Conservation (phyloP, 2,329 filamentous ascomycete genomes). For the Bipolaris cookei region DNA sequence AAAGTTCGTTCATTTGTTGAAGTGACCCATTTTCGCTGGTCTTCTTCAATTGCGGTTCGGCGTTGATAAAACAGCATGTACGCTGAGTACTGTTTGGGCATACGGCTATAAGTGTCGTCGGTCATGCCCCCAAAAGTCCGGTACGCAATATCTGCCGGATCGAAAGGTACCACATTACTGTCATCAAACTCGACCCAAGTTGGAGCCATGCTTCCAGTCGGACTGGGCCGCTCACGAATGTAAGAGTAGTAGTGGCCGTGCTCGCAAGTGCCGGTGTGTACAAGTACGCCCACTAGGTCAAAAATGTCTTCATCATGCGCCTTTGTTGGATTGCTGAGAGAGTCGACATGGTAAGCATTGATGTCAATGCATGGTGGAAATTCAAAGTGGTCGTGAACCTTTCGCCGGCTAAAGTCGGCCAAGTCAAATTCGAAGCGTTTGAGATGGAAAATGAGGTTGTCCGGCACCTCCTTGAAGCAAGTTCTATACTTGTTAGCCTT, state of each 20-base stretch:
- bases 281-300: slow-evolving; percentile 91
- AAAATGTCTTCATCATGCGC: slow-evolving; percentile 74
- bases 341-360: slow-evolving; percentile 85
- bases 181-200: slow-evolving; percentile 96
- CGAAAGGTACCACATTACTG: slow-evolving; percentile 77
- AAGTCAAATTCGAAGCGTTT: slow-evolving; percentile 87
- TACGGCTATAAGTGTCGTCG: slow-evolving; percentile 39
- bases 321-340: slow-evolving; percentile 69
- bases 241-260: slow-evolving; percentile 98
- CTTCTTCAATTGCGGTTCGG: slow-evolving; percentile 64
- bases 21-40: slow-evolving; percentile 47
- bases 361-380: slow-evolving; percentile 87
- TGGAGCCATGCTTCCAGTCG: slow-evolving; percentile 51
- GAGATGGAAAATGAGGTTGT: slow-evolving; percentile 94
- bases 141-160: slow-evolving; percentile 72
- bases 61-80: slow-evolving; percentile 99
- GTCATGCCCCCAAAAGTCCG: slow-evolving; percentile 69
- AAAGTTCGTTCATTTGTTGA: slow-evolving; percentile 52
- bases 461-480: slow-evolving; percentile 88
- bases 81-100: slow-evolving; percentile 65
- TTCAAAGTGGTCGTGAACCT: slow-evolving; percentile 94
- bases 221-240: slow-evolving; percentile 76
- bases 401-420: slow-evolving; percentile 77
- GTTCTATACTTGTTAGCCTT: slow-evolving; percentile 60
- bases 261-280: slow-evolving; percentile 90